phyloP scores from a whole-genome alignment of 306 rosid genomes.

The Dicorynia guianensis region DNA sequence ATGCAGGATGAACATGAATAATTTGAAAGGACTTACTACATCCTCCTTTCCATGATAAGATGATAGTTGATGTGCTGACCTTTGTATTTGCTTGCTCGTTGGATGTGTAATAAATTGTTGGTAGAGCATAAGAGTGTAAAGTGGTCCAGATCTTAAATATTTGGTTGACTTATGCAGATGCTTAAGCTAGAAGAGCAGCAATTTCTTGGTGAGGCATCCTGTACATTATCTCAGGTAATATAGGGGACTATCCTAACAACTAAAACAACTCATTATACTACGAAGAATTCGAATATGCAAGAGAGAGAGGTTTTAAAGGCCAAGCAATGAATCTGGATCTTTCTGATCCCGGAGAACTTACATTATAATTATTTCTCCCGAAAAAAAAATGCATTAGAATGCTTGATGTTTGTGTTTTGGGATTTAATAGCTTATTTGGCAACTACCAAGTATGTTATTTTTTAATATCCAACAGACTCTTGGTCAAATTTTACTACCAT shows the following conservation, averaged over 20 bases:
- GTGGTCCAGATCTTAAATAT: conserved; percentile 36
- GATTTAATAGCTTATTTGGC: conserved; percentile 20
- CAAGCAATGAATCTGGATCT: conserved; percentile 15
- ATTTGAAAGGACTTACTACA: not conserved
- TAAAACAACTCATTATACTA: conserved; percentile 23
- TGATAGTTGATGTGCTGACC: conserved; percentile 18
- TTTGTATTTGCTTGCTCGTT: conserved; percentile 28
- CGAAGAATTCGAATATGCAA: not conserved
- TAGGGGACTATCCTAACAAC: conserved; percentile 33
- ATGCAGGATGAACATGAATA: conserved; percentile 19
- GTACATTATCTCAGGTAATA: conserved; percentile 87
- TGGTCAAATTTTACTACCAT: conserved; percentile 36
- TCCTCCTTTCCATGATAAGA: conserved; percentile 15
- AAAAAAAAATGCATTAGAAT: conserved; percentile 29
- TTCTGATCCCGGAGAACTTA: conserved; percentile 14
- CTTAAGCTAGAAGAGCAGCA: conserved; percentile 96
- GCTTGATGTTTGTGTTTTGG: conserved; percentile 25
- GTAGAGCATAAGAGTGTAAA: conserved; percentile 16
- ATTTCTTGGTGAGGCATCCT: conserved; percentile 93
- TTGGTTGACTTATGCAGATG: conserved; percentile 69
- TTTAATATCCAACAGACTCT: conserved; percentile 31
- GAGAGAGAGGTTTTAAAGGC: not conserved
- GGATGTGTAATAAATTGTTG: conserved; percentile 36
- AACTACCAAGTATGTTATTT: conserved; percentile 23
- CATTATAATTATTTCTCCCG: conserved; percentile 22